Evolutionary conservation across 2,329 filamentous ascomycete genomes (phyloP), one percentile per base, ranked within the genome.

Genomic region (Cadophora gregata): DNA sequence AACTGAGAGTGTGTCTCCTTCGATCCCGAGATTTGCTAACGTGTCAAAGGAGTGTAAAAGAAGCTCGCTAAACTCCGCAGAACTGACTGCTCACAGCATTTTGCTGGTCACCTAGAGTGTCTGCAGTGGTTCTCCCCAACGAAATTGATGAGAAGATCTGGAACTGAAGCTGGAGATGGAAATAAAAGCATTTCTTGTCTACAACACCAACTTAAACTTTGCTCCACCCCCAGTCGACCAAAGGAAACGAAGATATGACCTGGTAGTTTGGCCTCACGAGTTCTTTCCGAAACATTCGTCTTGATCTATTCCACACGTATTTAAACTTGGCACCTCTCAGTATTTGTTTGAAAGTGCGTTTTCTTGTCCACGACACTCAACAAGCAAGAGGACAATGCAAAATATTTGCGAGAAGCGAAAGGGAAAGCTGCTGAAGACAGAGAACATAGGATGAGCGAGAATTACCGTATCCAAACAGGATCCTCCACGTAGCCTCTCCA

Each of bases 1-100:
- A 71, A 61, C 65, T 73, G 4, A 73, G 71, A 62, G 71, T 70
- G 58, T 4, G 66, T n/a, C n/a, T n/a, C n/a, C n/a, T n/a, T n/a
- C n/a, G n/a, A n/a, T n/a, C n/a, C n/a, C n/a, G n/a, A n/a, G n/a
- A n/a, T n/a, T n/a, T n/a, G n/a, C n/a, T n/a, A n/a, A n/a, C n/a
- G n/a, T n/a, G n/a, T n/a, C n/a, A n/a, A n/a, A n/a, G n/a, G n/a
- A n/a, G n/a, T n/a, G n/a, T n/a, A n/a, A n/a, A n/a, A n/a, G n/a
- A n/a, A n/a, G n/a, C n/a, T n/a, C n/a, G n/a, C n/a, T n/a, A n/a
- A n/a, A n/a, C n/a, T n/a, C n/a, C n/a, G n/a, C n/a, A n/a, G n/a
- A n/a, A n/a, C n/a, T n/a, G n/a, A 67, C 45, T 71, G 69, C 21
- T 16, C 19, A 6, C 58, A 63, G 24, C 65, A 56, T 47, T 71